These are phyloP conservation scores for Suhomyces panamericanus DNA, from an alignment of 1,139 yeast genomes.

Conservation along the genomic window DNA sequence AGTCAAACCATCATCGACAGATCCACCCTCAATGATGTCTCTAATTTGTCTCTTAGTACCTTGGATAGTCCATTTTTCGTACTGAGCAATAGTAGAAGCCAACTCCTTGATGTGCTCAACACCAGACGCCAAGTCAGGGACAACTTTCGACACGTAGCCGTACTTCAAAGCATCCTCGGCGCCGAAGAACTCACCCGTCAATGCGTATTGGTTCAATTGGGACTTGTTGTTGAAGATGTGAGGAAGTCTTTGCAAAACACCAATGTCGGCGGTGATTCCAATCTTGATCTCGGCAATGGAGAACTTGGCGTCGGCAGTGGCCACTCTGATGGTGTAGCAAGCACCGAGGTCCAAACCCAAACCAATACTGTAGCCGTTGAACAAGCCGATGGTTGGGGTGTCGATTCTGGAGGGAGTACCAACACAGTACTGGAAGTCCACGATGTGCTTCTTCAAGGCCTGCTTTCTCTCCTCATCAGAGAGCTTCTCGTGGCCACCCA, in stretches of 20 bases:
- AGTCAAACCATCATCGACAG: slow-evolving; percentile 50
- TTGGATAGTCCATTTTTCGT: slow-evolving; percentile 59
- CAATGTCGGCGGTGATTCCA: slow-evolving; percentile 81
- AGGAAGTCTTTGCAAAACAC: slow-evolving; percentile 71
- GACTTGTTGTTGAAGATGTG: slow-evolving; percentile 55
- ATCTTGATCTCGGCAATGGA: slow-evolving; percentile 70
- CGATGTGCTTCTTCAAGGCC: slow-evolving; percentile 42
- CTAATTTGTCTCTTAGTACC: slow-evolving; percentile 67
- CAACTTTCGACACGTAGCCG: slow-evolving; percentile 56
- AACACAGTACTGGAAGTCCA: slow-evolving; percentile 60
- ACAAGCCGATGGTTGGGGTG: slow-evolving; percentile 50
- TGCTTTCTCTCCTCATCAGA: slow-evolving; percentile 21
- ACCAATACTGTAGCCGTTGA: slow-evolving; percentile 55
- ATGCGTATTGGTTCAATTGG: slow-evolving; percentile 59
- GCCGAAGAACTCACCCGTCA: slow-evolving; percentile 60
- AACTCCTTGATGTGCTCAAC: slow-evolving; percentile 49
- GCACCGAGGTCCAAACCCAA: slow-evolving; percentile 68
- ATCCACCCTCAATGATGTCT: slow-evolving; percentile 48
- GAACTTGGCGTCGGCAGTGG: slow-evolving; percentile 53
- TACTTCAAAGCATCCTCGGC: slow-evolving; percentile 55
- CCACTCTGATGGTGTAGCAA: slow-evolving; percentile 59
- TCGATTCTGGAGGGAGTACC: slow-evolving; percentile 45
- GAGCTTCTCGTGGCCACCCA: slow-evolving; percentile 8
- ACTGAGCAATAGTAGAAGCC: slow-evolving; percentile 50
- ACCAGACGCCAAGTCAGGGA: slow-evolving; percentile 51